Percentiles rank a stretch among this genome's conserved stretches.
Evolutionary conservation across 106 monocot species (phyloP).

Genomic region (Alisma plantagoaquatica): DNA sequence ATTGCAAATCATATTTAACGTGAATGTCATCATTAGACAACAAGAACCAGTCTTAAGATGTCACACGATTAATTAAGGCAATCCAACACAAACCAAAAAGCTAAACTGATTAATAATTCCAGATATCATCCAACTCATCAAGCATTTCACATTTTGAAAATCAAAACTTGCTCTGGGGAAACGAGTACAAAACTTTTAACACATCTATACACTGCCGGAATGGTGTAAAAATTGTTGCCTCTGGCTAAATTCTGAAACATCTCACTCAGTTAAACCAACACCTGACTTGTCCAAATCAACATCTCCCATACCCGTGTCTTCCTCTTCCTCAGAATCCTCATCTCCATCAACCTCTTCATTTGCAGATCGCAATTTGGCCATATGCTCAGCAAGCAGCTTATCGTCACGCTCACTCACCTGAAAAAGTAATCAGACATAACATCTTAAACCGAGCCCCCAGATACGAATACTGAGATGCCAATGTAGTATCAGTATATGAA

Average conservation of each 20-base stretch:
- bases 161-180: too few relatives aligned
- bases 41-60: too few relatives aligned
- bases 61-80: too few relatives aligned
- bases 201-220: too few relatives aligned
- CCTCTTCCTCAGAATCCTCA: slow-evolving; percentile 25
- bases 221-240: too few relatives aligned
- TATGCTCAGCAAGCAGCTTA: slow-evolving; percentile 32
- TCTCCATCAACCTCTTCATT: slow-evolving; percentile 32
- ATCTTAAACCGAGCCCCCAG: background rate
- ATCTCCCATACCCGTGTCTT: slow-evolving; percentile 28
- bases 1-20: too few relatives aligned
- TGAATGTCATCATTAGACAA: too few relatives aligned
- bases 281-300: slow-evolving; percentile 23
- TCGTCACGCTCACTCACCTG: slow-evolving; percentile 35
- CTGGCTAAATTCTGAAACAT: background rate
- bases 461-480: background rate
- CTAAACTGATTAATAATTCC: too few relatives aligned
- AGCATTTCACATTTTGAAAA: too few relatives aligned
- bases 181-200: too few relatives aligned
- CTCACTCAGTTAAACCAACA: slow-evolving; percentile 18
- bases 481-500: background rate
- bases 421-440: background rate
- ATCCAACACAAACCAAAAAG: too few relatives aligned
- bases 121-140: too few relatives aligned
- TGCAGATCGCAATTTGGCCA: slow-evolving; percentile 27